These are phyloP conservation scores for Berberis thunbergii DNA, from an alignment of 164 flowering plant genomes.

Conservation along the genomic window DNA sequence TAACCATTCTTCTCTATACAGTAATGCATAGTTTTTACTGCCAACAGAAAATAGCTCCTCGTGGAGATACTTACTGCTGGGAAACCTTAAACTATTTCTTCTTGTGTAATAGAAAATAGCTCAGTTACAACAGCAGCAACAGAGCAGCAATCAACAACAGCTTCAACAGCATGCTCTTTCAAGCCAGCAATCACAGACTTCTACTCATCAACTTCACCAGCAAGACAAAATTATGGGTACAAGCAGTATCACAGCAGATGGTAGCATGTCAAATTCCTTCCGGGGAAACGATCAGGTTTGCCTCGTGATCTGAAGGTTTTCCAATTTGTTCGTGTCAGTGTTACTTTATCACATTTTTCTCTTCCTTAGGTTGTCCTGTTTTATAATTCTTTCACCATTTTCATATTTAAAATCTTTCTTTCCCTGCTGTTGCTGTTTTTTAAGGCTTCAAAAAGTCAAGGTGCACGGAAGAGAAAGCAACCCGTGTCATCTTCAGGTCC, in stretches of 20 bases:
- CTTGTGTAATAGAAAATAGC: constrained; percentile 60
- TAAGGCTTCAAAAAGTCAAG: constrained; percentile 81
- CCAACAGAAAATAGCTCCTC: too few relatives aligned
- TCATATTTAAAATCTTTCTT: not conserved
- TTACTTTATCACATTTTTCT: too few relatives aligned
- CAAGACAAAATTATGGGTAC: constrained; percentile 76
- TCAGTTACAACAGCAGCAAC: constrained; percentile 66
- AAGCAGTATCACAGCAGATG: constrained; percentile 69
- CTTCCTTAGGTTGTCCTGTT: too few relatives aligned
- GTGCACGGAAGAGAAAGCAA: constrained; percentile 88
- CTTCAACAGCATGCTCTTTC: constrained; percentile 74
- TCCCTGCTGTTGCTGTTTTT: not conserved
- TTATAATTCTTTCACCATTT: not conserved
- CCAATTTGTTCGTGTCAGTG: too few relatives aligned
- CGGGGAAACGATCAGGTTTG: constrained; percentile 93
- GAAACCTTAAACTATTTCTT: constrained; percentile 10
- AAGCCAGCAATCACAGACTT: constrained; percentile 64
- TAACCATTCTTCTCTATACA: not conserved
- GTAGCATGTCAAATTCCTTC: constrained; percentile 79
- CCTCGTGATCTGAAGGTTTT: too few relatives aligned
- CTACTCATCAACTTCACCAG: constrained; percentile 65
- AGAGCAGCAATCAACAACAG: constrained; percentile 36
- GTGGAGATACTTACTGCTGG: too few relatives aligned
- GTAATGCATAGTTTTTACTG: not conserved
- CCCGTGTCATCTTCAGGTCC: constrained; percentile 97